Conservation (phyloP, 257 asterid species). For the Penstemon barbatus region DNA sequence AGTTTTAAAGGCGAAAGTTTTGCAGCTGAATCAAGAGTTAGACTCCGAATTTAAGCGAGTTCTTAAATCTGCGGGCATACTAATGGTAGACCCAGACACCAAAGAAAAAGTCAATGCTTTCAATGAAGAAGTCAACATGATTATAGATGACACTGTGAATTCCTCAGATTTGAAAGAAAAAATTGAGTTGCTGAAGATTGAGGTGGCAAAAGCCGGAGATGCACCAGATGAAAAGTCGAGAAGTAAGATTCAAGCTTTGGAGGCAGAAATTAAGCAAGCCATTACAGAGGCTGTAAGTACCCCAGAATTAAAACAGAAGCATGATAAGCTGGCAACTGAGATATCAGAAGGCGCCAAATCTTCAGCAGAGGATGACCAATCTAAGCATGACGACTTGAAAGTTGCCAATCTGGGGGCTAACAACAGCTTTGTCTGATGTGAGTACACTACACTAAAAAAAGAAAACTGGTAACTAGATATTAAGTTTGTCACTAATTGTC, state of each 20-base stretch:
- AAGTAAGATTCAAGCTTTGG: constrained; percentile 56
- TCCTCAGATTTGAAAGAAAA: constrained; percentile 65
- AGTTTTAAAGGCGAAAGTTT: constrained; percentile 58
- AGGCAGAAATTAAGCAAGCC: constrained; percentile 57
- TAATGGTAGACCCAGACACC: constrained; percentile 35
- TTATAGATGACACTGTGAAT: constrained; percentile 48
- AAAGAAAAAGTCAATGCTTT: constrained; percentile 44
- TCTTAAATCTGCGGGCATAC: constrained; percentile 55
- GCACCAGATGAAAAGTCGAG: constrained; percentile 47
- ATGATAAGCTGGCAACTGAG: constrained; percentile 54
- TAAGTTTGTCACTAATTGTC: not conserved
- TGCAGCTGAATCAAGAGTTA: constrained; percentile 52
- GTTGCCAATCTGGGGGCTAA: constrained; percentile 37
- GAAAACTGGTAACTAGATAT: not conserved
- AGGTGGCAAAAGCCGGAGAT: constrained; percentile 54
- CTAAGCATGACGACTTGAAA: constrained; percentile 23
- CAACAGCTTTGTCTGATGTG: constrained; percentile 48
- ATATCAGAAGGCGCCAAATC: constrained; percentile 40
- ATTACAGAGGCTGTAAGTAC: constrained; percentile 47
- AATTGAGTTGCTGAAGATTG: constrained; percentile 61
- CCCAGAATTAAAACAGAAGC: constrained; percentile 55
- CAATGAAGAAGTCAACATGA: constrained; percentile 43
- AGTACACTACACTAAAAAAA: constrained; percentile 12
- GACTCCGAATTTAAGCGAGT: constrained; percentile 45
- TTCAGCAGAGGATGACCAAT: constrained; percentile 30